Evolutionary conservation across 345 rosid species (phyloP).

Genomic region (Salix exigua): DNA sequence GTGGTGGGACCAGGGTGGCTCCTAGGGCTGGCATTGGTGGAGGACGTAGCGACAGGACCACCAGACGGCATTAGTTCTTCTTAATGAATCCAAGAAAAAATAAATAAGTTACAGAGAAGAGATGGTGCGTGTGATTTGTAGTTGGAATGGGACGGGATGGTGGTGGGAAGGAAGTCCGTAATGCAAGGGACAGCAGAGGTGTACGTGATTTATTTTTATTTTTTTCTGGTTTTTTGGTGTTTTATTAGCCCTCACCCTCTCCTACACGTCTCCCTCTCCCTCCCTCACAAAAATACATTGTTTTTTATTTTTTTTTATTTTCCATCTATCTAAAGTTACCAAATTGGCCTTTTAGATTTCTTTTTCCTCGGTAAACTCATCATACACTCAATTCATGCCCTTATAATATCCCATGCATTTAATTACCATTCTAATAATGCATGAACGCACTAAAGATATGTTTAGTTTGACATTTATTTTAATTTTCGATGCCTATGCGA

Average conservation of each 20-base stretch:
- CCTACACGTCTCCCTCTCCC: background rate
- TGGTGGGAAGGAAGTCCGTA: background rate
- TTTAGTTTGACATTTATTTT: too few species aligned
- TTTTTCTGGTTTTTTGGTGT: background rate
- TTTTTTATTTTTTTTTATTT: too few species aligned
- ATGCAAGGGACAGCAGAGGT: background rate
- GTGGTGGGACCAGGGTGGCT: slow-evolving; percentile 43
- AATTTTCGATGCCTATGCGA: too few species aligned
- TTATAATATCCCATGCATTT: too few species aligned
- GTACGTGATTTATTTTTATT: background rate
- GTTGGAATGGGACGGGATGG: background rate
- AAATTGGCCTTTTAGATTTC: background rate
- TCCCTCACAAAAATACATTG: too few species aligned
- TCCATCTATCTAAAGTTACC: background rate
- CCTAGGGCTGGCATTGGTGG: slow-evolving; percentile 45
- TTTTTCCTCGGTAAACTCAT: background rate
- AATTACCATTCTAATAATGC: too few species aligned
- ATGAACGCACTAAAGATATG: too few species aligned
- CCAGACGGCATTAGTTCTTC: slow-evolving; percentile 42
- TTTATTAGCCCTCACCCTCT: background rate
- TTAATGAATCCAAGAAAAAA: background rate
- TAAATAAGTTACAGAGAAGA: background rate
- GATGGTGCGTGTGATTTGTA: background rate
- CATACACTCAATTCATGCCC: too few species aligned
- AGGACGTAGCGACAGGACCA: slow-evolving; percentile 31